Evolutionary conservation across 202 grass and related monocot genomes (phyloP), one percentile per base, ranked within the genome.

Genomic region (Zoysia matrella): DNA sequence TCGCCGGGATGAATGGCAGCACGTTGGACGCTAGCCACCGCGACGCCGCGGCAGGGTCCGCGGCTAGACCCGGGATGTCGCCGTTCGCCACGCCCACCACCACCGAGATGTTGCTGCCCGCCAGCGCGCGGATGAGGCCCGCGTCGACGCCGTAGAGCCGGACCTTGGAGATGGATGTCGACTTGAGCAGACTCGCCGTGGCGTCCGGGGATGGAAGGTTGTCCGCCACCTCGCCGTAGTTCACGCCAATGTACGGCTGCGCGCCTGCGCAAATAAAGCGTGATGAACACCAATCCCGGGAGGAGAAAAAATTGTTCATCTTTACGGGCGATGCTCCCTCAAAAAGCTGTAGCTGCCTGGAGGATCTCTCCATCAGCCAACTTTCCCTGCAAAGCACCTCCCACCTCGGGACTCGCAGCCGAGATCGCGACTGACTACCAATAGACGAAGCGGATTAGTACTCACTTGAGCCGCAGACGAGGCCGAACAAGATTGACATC

Each of bases 211-310:
- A 30, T 39, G 95, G 95, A 70, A 98, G 92, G 80, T 98, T 98
- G 74, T 98, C 95, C 8, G 95, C 95, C 69, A 98, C 90, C 87
- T 98, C 84, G 14, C 95, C 95, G 85, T 98, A 98, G 88, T 98
- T 98, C 8, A 98, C 90, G 55, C 95, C 95, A 65, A 98, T 85
- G 83, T 80, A 93, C 40, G 90, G 73, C 77, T 98, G 84, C 69
- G 92, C 87, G 0, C n/a, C 94, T 94, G 10, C 52, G 51, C 2
- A 53, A 1, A 11, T 10, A 52, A 43, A 78, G 14, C 13, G 30
- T 36, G 30, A 36, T 36, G 30, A 36, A 36, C 2, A 1, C 43
- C 12, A 41, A 12, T 1, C 50, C 56, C 6, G 15, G 55, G 5
- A 15, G 56, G 51, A 68, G 49, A 22, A 77, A 47, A 84, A 71